A percentile compares a stretch with the other conserved stretches of the same genome.
phyloP scores from a whole-genome alignment of 768 basidiomycete species.

The Porphyrellus cyaneotinctus region DNA sequence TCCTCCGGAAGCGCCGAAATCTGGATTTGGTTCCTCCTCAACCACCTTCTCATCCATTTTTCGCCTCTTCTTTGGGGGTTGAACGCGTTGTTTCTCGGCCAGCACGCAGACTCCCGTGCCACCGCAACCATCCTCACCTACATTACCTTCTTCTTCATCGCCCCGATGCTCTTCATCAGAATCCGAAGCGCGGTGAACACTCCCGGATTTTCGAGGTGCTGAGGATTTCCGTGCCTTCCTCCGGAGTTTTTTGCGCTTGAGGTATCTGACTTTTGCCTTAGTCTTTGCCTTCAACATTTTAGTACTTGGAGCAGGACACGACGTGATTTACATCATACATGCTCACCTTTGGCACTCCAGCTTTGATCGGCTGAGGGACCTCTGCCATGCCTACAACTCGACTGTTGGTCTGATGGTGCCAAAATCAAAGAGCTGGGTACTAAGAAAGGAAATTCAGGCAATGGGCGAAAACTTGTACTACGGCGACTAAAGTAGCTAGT shows the following conservation, averaged over 20 bases:
- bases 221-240: conserved; percentile 47
- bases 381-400: conserved; percentile 13
- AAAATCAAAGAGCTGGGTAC: too few species aligned
- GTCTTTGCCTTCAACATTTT: conserved; percentile 48
- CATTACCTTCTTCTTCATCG: conserved; percentile 15
- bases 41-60: conserved; percentile 29
- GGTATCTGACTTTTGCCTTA: conserved; percentile 67
- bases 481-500: too few species aligned
- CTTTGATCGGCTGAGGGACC: neutral
- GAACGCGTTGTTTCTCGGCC: conserved; percentile 7
- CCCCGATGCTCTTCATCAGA: conserved; percentile 20
- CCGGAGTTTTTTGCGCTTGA: conserved; percentile 66
- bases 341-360: conserved; percentile 20
- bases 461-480: too few species aligned
- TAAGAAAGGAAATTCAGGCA: too few species aligned
- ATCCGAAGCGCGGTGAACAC: conserved; percentile 10
- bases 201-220: conserved; percentile 24
- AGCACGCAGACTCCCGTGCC: conserved; percentile 5
- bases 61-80: conserved; percentile 43
- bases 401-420: neutral
- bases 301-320: neutral
- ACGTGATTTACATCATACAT: neutral
- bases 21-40: conserved; percentile 14
- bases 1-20: conserved; percentile 2
- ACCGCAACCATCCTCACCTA: conserved; percentile 15